Evolutionary conservation across 805 yeast genomes (phyloP), one percentile per base, ranked within the genome.

Genomic region (Ogataea sp.): DNA sequence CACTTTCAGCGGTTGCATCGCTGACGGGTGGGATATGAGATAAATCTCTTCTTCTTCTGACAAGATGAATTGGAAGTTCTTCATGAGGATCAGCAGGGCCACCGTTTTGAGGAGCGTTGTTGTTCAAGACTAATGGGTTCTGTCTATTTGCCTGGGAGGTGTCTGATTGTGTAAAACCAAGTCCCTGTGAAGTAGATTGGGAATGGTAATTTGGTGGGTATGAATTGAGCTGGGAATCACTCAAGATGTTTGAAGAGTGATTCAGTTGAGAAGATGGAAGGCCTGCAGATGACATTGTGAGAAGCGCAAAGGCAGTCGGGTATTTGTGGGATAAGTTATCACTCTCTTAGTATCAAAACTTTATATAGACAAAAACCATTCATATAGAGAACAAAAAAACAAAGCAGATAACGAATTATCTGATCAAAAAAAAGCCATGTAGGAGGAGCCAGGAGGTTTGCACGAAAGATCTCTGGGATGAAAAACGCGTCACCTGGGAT

Each of bases 1-100:
- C 97, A 50, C 86, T 86, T 56, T 89, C 97, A 43, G 96, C 97
- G 3, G 96, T 87, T 35, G 78, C 77, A 64, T 93, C 98, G 21
- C 76, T 76, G 21, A 93, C 96, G 55, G 83, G 86, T 21, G 94
- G 88, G 39, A 90, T 85, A 21, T 78, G 78, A 42, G 75, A 68
- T 43, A 80, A 65, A 43, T 75, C 73, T 52, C 81, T 71, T 63
- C 83, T 71, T 43, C 68, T 54, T 16, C n/a, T n/a, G n/a, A 56
- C 41, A n/a, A 49, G 43, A 26, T 44, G 44, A 24, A 63, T 48
- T 20, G 59, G 58, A 13, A 42, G 45, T 21, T 48, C 57, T 32
- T 51, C 55, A 20, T 51, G 59, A 4, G 51, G 55, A 3, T 46
- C 50, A 4, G 23, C 36, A 11, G 35, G 32, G 10, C 26, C 11